Evolutionary conservation across 2,329 filamentous ascomycete genomes (phyloP), one percentile per base, ranked within the genome.

Genomic region (Scedosporium minutisporum): DNA sequence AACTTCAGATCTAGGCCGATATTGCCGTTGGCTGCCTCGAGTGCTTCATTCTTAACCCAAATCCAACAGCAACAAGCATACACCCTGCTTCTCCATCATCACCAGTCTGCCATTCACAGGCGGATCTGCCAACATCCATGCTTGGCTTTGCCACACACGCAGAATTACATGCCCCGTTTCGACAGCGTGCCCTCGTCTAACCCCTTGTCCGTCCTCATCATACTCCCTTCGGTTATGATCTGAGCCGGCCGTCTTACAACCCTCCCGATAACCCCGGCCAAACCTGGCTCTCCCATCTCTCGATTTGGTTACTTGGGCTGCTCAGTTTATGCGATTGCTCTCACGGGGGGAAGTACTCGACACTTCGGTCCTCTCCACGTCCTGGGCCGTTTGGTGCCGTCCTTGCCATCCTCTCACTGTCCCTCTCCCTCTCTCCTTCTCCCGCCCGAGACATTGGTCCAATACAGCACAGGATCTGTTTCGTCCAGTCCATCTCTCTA

Each of bases 401-500:
- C 29, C 16, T 7, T 38, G 1, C 25, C 16, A 18, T 33, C 27
- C 55, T 33, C 33, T 38, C 33, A 14, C 10, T 38, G 10, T 38
- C 33, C 14, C 27, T 41, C 33, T 7, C 27, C 23, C 21, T 29
- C 27, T 55, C 38, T 55, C 29, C 46, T 23, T 18, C 18, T 44
- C 53, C 29, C 25, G 27, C 33, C 29, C 53, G 48, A 58, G 18
- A 27, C 23, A 33, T 25, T n/a, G 57, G 21, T 12, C 29, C 14
- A 42, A 55, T 27, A 70, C 72, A 72, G 72, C 70, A 73, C 74
- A 72, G 73, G 73, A 72, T 69, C 72, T 76, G 74, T 77, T 78
- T 79, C 76, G 76, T 75, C 75, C 73, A 68, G 72, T 74, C 74
- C 72, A 69, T 73, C 73, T 75, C 71, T 72, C 70, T 53, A 25